phyloP scores from a whole-genome alignment of 306 rosid species.

The Comarum palustre region DNA sequence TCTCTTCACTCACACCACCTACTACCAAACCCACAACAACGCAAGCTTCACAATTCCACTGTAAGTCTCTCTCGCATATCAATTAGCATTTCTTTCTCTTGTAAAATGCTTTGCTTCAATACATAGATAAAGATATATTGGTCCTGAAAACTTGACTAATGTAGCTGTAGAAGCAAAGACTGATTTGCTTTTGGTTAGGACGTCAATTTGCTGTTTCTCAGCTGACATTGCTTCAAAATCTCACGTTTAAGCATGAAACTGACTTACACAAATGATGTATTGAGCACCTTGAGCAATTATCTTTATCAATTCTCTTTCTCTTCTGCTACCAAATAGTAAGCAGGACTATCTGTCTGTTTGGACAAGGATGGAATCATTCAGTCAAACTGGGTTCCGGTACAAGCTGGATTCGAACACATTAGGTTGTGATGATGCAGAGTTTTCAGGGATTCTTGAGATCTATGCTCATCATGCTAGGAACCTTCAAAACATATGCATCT shows the following conservation, averaged over 20 bases:
- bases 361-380: constrained; percentile 61
- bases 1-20: constrained; percentile 40
- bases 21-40: constrained; percentile 34
- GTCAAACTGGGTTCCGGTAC: constrained; percentile 54
- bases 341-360: background rate
- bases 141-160: constrained; percentile 8
- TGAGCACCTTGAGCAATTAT: constrained; percentile 11
- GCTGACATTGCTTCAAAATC: constrained; percentile 15
- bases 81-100: background rate
- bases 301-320: constrained; percentile 18
- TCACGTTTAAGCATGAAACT: constrained; percentile 10
- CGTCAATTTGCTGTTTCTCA: background rate
- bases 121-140: constrained; percentile 13
- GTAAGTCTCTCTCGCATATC: constrained; percentile 33
- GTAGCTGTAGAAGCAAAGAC: background rate
- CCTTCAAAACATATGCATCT: constrained; percentile 89
- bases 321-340: constrained; percentile 13
- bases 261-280: background rate
- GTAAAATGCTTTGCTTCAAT: constrained; percentile 25
- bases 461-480: constrained; percentile 85
- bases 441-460: constrained; percentile 68
- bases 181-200: background rate
- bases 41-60: constrained; percentile 23
- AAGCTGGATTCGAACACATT: constrained; percentile 41
- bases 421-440: constrained; percentile 35